These are phyloP conservation scores for Colletotrichum shisoi DNA, from an alignment of 2,329 filamentous ascomycete genomes.

Conservation along the genomic window DNA sequence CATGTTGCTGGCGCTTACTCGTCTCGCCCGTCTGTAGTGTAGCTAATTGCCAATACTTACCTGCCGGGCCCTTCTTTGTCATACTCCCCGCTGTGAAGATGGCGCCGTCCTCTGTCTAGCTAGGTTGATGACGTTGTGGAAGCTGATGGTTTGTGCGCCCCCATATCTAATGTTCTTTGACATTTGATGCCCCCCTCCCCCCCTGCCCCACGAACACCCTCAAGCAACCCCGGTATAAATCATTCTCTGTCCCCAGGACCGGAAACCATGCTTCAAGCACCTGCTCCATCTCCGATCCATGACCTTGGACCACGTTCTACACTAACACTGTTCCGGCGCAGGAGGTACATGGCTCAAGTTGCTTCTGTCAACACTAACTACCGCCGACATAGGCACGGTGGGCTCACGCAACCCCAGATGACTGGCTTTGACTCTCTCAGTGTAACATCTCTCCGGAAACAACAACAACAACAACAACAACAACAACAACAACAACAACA, in stretches of 20 bases:
- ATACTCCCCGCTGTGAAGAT: conserved; percentile 9
- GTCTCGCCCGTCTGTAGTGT: conserved; percentile 16
- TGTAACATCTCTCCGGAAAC: conserved; percentile 11
- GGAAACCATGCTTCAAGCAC: neutral
- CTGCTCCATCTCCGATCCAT: neutral
- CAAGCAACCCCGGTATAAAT: conserved; percentile 20
- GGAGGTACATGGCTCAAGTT: conserved; percentile 33
- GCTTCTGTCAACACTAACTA: conserved; percentile 6
- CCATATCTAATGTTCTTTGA: conserved; percentile 26
- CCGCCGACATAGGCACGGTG: conserved; percentile 28
- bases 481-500: conserved; percentile 5
- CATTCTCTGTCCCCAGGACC: conserved; percentile 13
- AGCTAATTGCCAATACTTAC: conserved; percentile 12
- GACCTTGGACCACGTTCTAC: conserved; percentile 21
- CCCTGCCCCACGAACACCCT: neutral
- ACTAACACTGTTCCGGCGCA: conserved; percentile 24
- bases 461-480: conserved; percentile 5
- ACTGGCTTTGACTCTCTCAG: conserved; percentile 20
- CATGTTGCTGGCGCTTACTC: conserved; percentile 14
- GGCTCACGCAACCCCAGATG: conserved; percentile 19
- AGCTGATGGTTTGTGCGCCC: conserved; percentile 19
- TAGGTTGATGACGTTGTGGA: conserved; percentile 27
- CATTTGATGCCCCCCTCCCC: conserved; percentile 14
- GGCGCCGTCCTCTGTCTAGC: conserved; percentile 10
- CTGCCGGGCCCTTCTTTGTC: conserved; percentile 25